Evolutionary conservation across 306 rosid species (phyloP).

Genomic region (Ormosia semicastrata): DNA sequence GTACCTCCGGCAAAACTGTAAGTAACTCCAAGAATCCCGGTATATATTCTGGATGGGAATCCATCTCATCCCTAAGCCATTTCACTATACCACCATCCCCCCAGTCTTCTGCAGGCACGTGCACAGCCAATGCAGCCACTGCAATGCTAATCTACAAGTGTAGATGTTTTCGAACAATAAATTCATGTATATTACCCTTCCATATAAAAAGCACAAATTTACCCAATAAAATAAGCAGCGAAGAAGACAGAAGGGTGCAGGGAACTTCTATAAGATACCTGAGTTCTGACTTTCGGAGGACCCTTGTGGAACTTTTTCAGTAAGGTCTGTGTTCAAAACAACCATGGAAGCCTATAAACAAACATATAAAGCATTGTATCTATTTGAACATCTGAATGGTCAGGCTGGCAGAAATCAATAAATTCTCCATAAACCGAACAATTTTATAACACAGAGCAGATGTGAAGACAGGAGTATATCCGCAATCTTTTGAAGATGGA

Average conservation of each 20-base stretch:
- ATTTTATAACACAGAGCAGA: background rate
- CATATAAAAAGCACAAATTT: background rate
- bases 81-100: conserved; percentile 97
- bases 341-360: conserved; percentile 23
- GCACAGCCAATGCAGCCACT: conserved; percentile 98
- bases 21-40: conserved; percentile 99
- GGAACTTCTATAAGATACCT: conserved; percentile 53
- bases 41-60: conserved; percentile 87
- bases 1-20: conserved; percentile 97
- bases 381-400: conserved; percentile 2
- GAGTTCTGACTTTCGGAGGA: conserved; percentile 96
- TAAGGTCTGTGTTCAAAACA: conserved; percentile 71
- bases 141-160: conserved; percentile 92
- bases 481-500: background rate
- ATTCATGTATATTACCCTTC: background rate
- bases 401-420: background rate
- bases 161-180: conserved; percentile 35
- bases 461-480: background rate
- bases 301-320: conserved; percentile 92
- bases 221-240: background rate
- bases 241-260: conserved; percentile 5
- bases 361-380: background rate
- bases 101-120: conserved; percentile 97
- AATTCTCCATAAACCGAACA: background rate
- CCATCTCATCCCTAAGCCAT: conserved; percentile 99